Evolutionary conservation across 1,139 yeast genomes (phyloP), one percentile per base, ranked within the genome.

Genomic region (Nakaseomyces sp.): DNA sequence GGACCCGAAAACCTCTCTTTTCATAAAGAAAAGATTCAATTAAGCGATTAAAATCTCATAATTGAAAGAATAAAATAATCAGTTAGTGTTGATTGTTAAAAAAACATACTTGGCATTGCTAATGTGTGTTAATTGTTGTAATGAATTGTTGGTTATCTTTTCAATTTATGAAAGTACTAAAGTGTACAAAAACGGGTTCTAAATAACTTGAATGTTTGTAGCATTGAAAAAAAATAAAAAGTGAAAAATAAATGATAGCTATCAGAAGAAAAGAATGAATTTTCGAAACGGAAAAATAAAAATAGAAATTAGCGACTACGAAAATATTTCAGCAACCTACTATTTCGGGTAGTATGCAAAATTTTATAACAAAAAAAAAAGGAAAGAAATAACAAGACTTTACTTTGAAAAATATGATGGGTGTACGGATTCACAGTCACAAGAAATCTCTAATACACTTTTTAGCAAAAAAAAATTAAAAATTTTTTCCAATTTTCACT

Each of bases 31-130:
- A 18, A 24, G 36, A 19, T 38, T 17, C n/a, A n/a, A n/a, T n/a
- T n/a, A n/a, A n/a, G n/a, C n/a, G n/a, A 22, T 22, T 22, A 22
- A 22, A 29, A 5, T 22, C 33, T 24, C 16, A 29, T 5, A 41
- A 45, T 45, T 52, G 51, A 51, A 54, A 52, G 52, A 80, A 41
- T 31, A 63, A 16, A 20, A 32, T 20, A 16, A 22, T n/a, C 20
- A 13, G 20, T 19, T 31, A 28, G 19, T 18, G 18, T 13, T 38
- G 9, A 22, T 20, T 20, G 24, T 20, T 5, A 22, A 22, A 22
- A 22, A 22, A 22, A 2, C 9, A 2, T n/a, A n/a, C n/a, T n/a
- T n/a, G n/a, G n/a, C n/a, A n/a, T n/a, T n/a, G n/a, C n/a, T n/a
- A n/a, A n/a, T n/a, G n/a, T 20, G 28, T 7, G 12, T 38, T 29